Conservation (phyloP, 345 rosid species). For the Salix brachista region DNA sequence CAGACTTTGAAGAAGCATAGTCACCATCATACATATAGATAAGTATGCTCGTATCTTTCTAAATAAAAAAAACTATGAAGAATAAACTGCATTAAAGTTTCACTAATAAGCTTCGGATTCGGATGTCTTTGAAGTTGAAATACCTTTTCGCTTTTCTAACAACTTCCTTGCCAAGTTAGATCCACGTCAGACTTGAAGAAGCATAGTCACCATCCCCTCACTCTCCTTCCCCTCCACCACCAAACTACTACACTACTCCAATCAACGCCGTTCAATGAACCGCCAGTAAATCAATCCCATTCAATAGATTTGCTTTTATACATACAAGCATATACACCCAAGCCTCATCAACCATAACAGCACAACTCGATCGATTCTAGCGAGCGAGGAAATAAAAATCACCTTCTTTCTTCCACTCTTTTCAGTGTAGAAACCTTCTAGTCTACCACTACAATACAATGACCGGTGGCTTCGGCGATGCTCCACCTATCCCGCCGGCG, state of each 20-base stretch:
- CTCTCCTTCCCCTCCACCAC: neutral
- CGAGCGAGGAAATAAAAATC: neutral
- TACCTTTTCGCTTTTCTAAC: no score
- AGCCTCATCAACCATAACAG: neutral
- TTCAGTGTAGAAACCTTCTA: neutral
- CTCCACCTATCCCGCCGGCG: conserved; percentile 37
- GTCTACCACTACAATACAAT: conserved; percentile 22
- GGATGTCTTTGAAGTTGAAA: neutral
- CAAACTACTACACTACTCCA: neutral
- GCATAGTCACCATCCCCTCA: neutral
- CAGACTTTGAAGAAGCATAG: no score
- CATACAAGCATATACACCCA: neutral
- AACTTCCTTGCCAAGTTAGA: neutral
- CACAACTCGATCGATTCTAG: neutral
- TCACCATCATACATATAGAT: no score
- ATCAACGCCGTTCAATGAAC: neutral
- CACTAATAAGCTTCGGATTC: neutral
- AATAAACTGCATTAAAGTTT: no score
- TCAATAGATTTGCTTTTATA: neutral
- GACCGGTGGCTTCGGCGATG: conserved; percentile 57
- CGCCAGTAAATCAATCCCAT: neutral
- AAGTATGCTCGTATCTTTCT: no score
- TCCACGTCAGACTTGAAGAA: neutral
- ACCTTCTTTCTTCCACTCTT: neutral
- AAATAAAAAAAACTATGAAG: no score